Evolutionary conservation across 345 rosid species (phyloP).

Genomic region (Adansonia digitata): DNA sequence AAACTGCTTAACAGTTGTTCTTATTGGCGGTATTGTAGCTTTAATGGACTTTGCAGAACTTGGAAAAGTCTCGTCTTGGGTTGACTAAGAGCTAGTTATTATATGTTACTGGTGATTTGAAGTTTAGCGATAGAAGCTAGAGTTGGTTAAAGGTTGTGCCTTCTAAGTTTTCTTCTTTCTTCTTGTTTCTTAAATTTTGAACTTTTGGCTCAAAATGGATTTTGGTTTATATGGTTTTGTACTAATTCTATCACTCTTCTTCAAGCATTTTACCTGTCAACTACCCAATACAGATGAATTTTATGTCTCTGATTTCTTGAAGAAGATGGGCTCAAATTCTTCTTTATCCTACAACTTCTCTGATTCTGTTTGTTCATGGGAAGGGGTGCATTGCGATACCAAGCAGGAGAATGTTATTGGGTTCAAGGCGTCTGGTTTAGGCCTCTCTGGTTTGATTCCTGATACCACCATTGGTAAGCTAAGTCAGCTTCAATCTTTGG

Average conservation of each 20-base stretch:
- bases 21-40: constrained; percentile 2
- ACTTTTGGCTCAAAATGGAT: constrained; percentile 51
- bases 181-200: constrained; percentile 9
- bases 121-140: constrained; percentile 9
- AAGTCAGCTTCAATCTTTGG: constrained; percentile 63
- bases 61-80: not conserved
- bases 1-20: not conserved
- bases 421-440: constrained; percentile 49
- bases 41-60: constrained; percentile 11
- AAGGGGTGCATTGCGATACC: constrained; percentile 62
- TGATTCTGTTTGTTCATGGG: constrained; percentile 65
- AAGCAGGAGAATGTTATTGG: constrained; percentile 40
- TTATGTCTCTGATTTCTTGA: constrained; percentile 63
- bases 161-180: constrained; percentile 16
- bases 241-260: constrained; percentile 53
- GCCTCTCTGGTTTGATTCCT: constrained; percentile 74
- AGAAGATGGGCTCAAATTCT: constrained; percentile 49
- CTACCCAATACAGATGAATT: constrained; percentile 86
- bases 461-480: constrained; percentile 87
- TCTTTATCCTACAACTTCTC: constrained; percentile 41
- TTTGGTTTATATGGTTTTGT: constrained; percentile 41
- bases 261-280: constrained; percentile 51
- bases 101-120: not conserved
- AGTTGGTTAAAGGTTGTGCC: constrained; percentile 15
- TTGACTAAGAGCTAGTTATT: constrained; percentile 7